Percentiles rank a stretch among this genome's conserved stretches.
phyloP scores from a whole-genome alignment of 768 basidiomycete genomes.

The Kwoniella sp. region DNA sequence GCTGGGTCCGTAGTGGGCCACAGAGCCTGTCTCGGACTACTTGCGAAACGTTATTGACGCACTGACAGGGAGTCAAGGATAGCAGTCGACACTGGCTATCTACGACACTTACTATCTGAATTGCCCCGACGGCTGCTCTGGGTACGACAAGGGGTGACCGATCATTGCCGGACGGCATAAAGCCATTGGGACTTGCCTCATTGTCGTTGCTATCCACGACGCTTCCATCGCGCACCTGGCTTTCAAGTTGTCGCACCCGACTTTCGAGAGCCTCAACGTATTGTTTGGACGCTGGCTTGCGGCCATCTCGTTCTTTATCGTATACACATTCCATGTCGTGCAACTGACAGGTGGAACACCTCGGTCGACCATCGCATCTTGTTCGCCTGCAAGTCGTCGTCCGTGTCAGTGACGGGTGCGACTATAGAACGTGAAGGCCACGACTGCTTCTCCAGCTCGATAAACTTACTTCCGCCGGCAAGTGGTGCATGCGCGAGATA shows the following conservation, averaged over 20 bases:
- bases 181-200: background rate
- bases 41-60: background rate
- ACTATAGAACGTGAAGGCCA: background rate
- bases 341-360: conserved; percentile 2
- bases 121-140: background rate
- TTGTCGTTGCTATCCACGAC: background rate
- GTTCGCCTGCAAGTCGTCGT: background rate
- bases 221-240: background rate
- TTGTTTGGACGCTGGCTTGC: conserved; percentile 6
- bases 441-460: too few relatives aligned
- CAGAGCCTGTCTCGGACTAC: background rate
- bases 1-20: background rate
- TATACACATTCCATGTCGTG: conserved; percentile 7
- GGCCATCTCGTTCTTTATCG: conserved; percentile 9
- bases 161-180: background rate
- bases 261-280: conserved; percentile 9
- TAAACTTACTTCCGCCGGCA: background rate
- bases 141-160: background rate
- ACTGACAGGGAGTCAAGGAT: background rate
- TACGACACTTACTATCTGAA: background rate
- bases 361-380: conserved; percentile 1
- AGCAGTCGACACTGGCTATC: too few relatives aligned
- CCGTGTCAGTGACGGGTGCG: background rate
- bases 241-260: background rate
- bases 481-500: background rate